Evolutionary conservation across 139 green algal genomes (phyloP), one percentile per base, ranked within the genome.

Genomic region (Ulvella scutata): DNA sequence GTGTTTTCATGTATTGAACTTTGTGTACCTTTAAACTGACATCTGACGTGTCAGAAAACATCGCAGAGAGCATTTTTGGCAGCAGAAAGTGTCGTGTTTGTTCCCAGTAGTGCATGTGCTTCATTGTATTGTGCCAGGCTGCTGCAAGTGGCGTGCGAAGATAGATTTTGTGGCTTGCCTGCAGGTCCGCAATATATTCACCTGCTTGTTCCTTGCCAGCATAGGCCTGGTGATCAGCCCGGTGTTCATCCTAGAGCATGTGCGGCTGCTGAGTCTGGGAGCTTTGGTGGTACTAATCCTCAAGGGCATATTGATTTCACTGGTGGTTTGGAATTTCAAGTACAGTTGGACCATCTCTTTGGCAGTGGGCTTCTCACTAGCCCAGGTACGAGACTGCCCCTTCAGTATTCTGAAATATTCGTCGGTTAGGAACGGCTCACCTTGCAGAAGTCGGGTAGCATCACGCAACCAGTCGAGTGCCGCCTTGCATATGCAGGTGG

Each of bases 201-300:
- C 91, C 37, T 87, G 90, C 7, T 84, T 99, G 26, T 99, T 99
- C 79, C 79, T 99, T n/a, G 81, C 88, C 7, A 89, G 79, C 77
- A 98, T 95, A 17, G 94, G 94, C 3, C 87, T 99, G 43, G 85
- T 98, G 75, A 94, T 95, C 86, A 84, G 77, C n/a, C 88, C 90
- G 26, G 37, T 77, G 17, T 98, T 98, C 85, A 82, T 98, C 29
- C 43, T 81, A 78, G 73, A 94, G 37, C 94, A 98, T 84, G 76
- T 94, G 37, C 44, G 73, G 2, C 81, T 97, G 21, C 83, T 97
- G 33, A 85, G 86, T 2, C 43, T 76, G 33, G 87, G 87, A 17
- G 82, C 87, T 28, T 4, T 84, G 17, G 40, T 94, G 3, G 84
- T 96, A 23, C 76, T 96, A 73, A 10, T 90, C 2, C 83, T 85